Conservation (phyloP, 169 alveolate species). For the Cryptosporidium viatorum region DNA sequence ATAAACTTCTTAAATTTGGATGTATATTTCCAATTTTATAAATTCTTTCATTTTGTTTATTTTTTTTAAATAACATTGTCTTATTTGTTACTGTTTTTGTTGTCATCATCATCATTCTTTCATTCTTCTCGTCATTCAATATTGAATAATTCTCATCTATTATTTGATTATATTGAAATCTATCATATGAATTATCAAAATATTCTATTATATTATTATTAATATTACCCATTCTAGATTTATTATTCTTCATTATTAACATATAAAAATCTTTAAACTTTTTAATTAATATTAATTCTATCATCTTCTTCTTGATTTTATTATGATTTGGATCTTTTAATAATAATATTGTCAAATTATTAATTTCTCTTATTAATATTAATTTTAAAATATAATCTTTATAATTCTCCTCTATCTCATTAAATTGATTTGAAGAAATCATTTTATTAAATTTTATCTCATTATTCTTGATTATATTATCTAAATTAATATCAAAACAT, state of each 20-base stretch:
- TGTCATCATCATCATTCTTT: slow-evolving; percentile 56
- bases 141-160: slow-evolving; percentile 76
- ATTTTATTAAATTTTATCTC: not conserved
- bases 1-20: slow-evolving; percentile 46
- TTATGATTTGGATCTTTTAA: not conserved
- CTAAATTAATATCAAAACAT: not conserved
- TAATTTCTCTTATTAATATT: not conserved
- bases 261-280: slow-evolving; percentile 1
- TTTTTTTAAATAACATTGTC: not conserved
- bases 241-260: not conserved
- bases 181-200: slow-evolving; percentile 50
- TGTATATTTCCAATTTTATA: slow-evolving; percentile 42
- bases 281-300: slow-evolving; percentile 10
- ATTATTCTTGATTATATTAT: not conserved
- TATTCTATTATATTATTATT: slow-evolving; percentile 1
- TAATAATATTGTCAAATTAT: slow-evolving; percentile 7
- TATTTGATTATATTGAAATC: slow-evolving; percentile 74
- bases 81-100: too few species aligned
- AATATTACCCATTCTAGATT: not conserved
- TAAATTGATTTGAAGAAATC: too few species aligned
- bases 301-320: not conserved
- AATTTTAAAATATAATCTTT: slow-evolving; percentile 17
- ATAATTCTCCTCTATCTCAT: not conserved
- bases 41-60: slow-evolving; percentile 28
- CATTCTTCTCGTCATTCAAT: slow-evolving; percentile 72